These are phyloP conservation scores for Yarrowia sp. DNA, from an alignment of 805 yeast species.

Conservation along the genomic window DNA sequence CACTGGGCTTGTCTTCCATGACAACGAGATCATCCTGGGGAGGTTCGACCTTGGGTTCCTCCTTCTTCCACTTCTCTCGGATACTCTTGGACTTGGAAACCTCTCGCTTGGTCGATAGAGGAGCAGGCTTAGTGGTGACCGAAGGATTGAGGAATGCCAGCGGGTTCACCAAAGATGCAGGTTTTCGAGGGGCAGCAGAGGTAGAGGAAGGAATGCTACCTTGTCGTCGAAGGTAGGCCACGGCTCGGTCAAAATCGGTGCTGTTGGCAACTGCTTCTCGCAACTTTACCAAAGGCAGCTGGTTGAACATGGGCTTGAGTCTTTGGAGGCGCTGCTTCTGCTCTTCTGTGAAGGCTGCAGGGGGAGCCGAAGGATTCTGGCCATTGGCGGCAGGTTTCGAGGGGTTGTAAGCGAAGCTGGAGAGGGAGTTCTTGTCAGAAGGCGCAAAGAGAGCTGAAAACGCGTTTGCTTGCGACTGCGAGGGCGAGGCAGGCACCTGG, in stretches of 20 bases:
- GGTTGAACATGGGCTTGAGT: conserved; percentile 23
- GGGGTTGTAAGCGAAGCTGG: conserved; percentile 18
- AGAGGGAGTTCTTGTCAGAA: conserved; percentile 9
- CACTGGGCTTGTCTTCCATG: conserved; percentile 17
- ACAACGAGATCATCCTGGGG: background rate
- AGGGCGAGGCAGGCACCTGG: conserved; percentile 13
- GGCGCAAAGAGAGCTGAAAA: conserved; percentile 15
- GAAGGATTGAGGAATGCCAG: conserved; percentile 11
- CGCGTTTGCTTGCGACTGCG: conserved; percentile 4
- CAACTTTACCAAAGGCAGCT: conserved; percentile 15
- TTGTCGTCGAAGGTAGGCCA: conserved; percentile 13
- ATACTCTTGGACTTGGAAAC: conserved; percentile 18
- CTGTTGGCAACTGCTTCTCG: conserved; percentile 17
- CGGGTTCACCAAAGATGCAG: background rate
- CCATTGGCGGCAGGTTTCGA: background rate
- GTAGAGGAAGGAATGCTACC: background rate
- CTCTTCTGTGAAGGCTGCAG: background rate
- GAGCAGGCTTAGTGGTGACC: background rate
- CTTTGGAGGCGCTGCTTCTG: conserved; percentile 17
- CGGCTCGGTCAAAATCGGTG: conserved; percentile 11
- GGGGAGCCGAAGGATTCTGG: background rate
- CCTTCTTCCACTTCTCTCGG: conserved; percentile 12
- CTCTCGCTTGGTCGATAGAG: conserved; percentile 9
- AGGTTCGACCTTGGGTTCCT: background rate
- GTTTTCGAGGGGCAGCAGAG: background rate